A percentile compares a stretch with the other conserved stretches of the same genome.
These are phyloP conservation scores for Rosellinia necatrix DNA, from an alignment of 2,329 filamentous ascomycete species.

Conservation along the genomic window DNA sequence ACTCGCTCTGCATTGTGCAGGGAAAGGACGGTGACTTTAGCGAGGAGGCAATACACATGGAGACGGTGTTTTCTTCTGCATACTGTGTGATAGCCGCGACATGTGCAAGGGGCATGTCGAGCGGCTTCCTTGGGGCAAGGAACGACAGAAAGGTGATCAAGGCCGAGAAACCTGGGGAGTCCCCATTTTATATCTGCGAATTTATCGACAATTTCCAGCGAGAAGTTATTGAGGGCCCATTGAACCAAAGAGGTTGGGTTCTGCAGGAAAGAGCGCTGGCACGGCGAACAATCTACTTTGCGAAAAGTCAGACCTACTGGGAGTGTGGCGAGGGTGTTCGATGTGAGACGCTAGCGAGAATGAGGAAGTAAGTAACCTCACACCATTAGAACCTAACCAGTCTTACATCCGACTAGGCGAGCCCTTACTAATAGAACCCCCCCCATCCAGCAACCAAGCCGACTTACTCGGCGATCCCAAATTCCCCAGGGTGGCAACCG, in stretches of 20 bases:
- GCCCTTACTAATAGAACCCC: not conserved
- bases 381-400: not conserved
- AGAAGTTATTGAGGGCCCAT: constrained; percentile 38
- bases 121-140: constrained; percentile 33
- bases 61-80: constrained; percentile 35
- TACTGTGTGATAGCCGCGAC: constrained; percentile 37
- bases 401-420: no score
- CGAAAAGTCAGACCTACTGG: constrained; percentile 44
- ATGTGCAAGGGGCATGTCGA: constrained; percentile 12
- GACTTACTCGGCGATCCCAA: constrained; percentile 38
- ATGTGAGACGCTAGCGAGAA: constrained; percentile 42
- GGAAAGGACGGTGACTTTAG: constrained; percentile 30
- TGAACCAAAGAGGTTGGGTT: constrained; percentile 47
- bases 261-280: constrained; percentile 46
- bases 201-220: constrained; percentile 42
- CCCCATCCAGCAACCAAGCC: constrained; percentile 27
- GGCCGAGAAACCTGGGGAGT: not conserved
- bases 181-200: constrained; percentile 37
- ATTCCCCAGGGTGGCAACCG: constrained; percentile 30
- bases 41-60: constrained; percentile 34
- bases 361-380: constrained; percentile 41
- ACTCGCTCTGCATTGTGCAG: constrained; percentile 30
- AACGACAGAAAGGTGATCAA: constrained; percentile 2
- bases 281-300: constrained; percentile 45
- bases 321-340: constrained; percentile 44